phyloP scores from a whole-genome alignment of 345 rosid genomes.

The Combretum micranthum region DNA sequence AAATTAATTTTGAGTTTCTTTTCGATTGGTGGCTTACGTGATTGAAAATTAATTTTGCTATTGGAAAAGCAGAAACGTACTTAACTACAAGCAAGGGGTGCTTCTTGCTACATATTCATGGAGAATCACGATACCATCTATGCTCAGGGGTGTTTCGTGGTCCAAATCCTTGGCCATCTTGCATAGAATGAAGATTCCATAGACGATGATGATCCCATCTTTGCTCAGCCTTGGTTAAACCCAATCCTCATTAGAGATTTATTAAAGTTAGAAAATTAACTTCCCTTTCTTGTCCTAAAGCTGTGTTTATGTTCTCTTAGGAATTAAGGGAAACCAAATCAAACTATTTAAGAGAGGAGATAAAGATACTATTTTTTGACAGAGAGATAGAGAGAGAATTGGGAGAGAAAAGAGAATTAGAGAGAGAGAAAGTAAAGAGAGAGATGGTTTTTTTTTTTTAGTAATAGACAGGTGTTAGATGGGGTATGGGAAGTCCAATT shows the following conservation, averaged over 20 bases:
- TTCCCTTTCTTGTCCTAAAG: conserved; percentile 14
- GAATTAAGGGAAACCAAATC: neutral
- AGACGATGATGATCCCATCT: conserved; percentile 7
- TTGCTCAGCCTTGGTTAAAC: conserved; percentile 11
- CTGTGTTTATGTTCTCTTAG: neutral
- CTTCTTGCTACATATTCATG: neutral
- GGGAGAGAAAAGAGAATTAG: too few relatives aligned
- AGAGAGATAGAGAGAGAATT: too few relatives aligned
- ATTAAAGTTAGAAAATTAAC: conserved; percentile 18
- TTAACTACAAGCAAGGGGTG: neutral
- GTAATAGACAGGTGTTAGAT: too few relatives aligned
- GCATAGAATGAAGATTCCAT: neutral
- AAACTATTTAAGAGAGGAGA: neutral
- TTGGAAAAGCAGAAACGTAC: neutral
- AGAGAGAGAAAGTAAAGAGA: too few relatives aligned
- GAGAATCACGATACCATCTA: neutral
- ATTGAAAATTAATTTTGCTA: too few relatives aligned
- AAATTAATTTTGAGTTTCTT: too few relatives aligned
- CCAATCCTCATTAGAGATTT: conserved; percentile 13
- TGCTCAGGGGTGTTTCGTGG: conserved; percentile 13
- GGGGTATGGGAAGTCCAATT: too few relatives aligned
- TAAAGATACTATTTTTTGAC: too few relatives aligned
- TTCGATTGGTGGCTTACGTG: too few relatives aligned
- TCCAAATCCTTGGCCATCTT: conserved; percentile 13
- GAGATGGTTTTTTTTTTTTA: too few relatives aligned